Base-by-base conservation (phyloP, 164 flowering plant species). In the Platanus orientalis region DNA sequence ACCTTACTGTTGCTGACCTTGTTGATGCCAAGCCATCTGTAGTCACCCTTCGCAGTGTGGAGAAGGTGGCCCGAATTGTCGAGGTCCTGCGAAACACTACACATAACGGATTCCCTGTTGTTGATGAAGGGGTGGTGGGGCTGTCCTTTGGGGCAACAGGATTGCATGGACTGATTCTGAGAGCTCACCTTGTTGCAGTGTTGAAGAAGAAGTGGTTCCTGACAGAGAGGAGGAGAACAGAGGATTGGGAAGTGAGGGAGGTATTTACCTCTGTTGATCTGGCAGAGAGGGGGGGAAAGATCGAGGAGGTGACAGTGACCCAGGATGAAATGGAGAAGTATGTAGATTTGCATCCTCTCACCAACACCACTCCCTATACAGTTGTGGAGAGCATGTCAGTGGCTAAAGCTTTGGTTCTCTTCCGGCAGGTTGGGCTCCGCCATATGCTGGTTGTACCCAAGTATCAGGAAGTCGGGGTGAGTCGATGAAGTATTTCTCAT, bases 361-460 rank as follows among this genome's bases (percentile, higher is more conserved):
- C 92, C 32, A 94, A 94, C 54, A 84, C 91, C 53, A 83, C 97
- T 0, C 97, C 98, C 12, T 83, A 80, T 58, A 87, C 95, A 34
- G 97, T 94, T 39, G 71, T 85, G 52, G 98, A 94, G 65, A 86
- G 79, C 73, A 81, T 89, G 91, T 90, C 98, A 6, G 88, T 86
- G 55, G 97, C 97, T 4, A 94, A 94, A 72, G 97, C 97, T 11
- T 17, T 81, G 77, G 86, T 87, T 67, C 88, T 86, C 14, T 94
- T 94, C 74, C 67, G 98, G 72, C 79, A 81, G 67, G 82, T 86
- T 1, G 98, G 87, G 29, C 91, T 91, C 7, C 84, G 98, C 2
- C 98, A 94, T 66, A 34, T 94, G 86, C 78, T 86, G 51, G 68
- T 94, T 34, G 82, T 91, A 3, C 96, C 96, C 21, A 84, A 86